Evolutionary conservation across 306 rosid genomes (phyloP).

Genomic region (Hylodesmum podocarpum): DNA sequence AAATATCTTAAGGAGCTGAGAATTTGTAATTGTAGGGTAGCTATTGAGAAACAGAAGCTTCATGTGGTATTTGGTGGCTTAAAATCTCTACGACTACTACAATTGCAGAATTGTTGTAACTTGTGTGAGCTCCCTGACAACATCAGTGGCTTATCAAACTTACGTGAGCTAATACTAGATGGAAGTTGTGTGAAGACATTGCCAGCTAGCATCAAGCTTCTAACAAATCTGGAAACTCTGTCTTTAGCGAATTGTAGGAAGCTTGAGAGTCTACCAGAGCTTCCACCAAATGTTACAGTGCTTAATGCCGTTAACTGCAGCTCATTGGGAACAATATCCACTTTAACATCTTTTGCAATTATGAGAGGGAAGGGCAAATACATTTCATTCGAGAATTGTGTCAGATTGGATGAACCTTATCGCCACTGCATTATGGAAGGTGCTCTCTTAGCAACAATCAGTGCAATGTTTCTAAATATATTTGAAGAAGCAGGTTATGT

Average conservation of each 20-base stretch:
- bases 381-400: background rate
- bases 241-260: background rate
- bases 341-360: background rate
- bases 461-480: background rate
- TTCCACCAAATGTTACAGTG: background rate
- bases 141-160: background rate
- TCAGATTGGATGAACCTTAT: background rate
- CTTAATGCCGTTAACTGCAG: constrained; percentile 1
- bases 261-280: constrained; percentile 27
- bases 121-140: background rate
- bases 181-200: background rate
- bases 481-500: too few relatives aligned
- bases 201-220: background rate
- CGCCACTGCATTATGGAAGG: background rate
- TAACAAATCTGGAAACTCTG: background rate
- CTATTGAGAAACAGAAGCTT: background rate
- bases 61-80: background rate
- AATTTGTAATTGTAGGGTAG: background rate
- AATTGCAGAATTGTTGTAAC: background rate
- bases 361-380: too few relatives aligned
- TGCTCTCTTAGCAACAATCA: background rate
- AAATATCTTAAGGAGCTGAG: background rate
- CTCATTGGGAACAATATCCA: background rate
- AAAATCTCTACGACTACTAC: rapidly evolving
- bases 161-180: background rate